Evolutionary conservation across 495 filamentous ascomycete species (phyloP), one percentile per base, ranked within the genome.

Genomic region (Oidiodendron maius): DNA sequence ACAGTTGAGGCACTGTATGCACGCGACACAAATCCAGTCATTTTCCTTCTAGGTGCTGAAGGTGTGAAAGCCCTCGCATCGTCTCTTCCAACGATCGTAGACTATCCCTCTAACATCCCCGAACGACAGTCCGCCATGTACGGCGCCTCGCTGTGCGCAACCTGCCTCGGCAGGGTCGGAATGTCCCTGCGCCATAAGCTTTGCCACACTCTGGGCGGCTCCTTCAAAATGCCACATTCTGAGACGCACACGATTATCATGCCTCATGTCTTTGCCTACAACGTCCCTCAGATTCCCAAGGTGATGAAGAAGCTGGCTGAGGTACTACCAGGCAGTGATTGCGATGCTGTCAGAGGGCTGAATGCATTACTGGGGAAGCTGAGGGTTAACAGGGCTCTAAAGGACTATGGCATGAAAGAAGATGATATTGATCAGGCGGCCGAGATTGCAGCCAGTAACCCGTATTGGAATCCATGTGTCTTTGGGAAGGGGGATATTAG

Each of bases 111-210:
- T 3, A 71, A 71, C 20, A 51, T 61, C 46, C 66, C 65, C 2
- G 81, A 78, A 2, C 75, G 82, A 1, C 70, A 72, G n/a, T 55
- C 64, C 1, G 82, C 80, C 1, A 71, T 81, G 3, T 84, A 84
- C 51, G 82, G 81, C 28, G 81, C 81, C 18, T 84, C 78, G 80
- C 76, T 84, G 2, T 84, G 81, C 55, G 78, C 77, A 18, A 71
- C 67, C 16, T 84, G 80, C 50, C 68, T 83, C 1, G 81, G 82
- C 15, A 75, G 70, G 55, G 81, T 84, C 8, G 81, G 80, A 26
- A 84, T 86, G 82, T 72, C 79, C 12, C 72, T 87, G 16, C 82
- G 85, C 58, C 82, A 85, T 60, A 86, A 86, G 58, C 74, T 86
- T 10, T 84, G 80, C 65, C 82, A 86, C 60, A 79, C 77, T 0